phyloP scores from a whole-genome alignment of 495 filamentous ascomycete genomes.

The Penicillium pancosmium region DNA sequence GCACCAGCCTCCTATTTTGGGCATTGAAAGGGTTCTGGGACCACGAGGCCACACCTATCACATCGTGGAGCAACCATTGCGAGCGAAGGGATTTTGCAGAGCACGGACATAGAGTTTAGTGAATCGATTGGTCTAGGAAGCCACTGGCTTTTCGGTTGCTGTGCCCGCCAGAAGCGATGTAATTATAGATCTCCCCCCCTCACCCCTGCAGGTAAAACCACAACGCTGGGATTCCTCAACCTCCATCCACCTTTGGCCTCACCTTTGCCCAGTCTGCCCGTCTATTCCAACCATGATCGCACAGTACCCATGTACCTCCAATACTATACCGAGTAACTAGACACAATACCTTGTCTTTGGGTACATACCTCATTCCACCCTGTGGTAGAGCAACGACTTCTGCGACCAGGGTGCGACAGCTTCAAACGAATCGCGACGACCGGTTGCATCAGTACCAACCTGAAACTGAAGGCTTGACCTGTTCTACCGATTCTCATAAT shows the following conservation, averaged over 20 bases:
- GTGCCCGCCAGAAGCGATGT: conserved; percentile 21
- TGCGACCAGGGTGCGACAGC: neutral
- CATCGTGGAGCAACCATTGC: conserved; percentile 10
- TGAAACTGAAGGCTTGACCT: neutral
- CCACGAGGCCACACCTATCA: conserved; percentile 14
- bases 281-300: conserved; percentile 11
- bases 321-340: neutral
- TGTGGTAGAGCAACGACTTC: neutral
- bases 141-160: conserved; percentile 14
- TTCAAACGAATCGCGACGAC: neutral
- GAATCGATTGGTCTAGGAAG: conserved; percentile 22
- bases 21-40: conserved; percentile 2
- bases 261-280: conserved; percentile 7
- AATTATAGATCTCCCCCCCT: conserved; percentile 37
- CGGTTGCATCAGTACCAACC: neutral
- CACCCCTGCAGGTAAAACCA: conserved; percentile 47
- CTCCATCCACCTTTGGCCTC: conserved; percentile 9
- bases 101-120: conserved; percentile 22
- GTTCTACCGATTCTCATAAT: neutral
- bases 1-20: neutral
- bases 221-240: conserved; percentile 34
- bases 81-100: neutral
- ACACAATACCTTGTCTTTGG: neutral
- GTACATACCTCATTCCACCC: neutral
- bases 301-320: neutral